Base-by-base conservation (phyloP, 352 stramenopile species). In the Phytopythium litorale region DNA sequence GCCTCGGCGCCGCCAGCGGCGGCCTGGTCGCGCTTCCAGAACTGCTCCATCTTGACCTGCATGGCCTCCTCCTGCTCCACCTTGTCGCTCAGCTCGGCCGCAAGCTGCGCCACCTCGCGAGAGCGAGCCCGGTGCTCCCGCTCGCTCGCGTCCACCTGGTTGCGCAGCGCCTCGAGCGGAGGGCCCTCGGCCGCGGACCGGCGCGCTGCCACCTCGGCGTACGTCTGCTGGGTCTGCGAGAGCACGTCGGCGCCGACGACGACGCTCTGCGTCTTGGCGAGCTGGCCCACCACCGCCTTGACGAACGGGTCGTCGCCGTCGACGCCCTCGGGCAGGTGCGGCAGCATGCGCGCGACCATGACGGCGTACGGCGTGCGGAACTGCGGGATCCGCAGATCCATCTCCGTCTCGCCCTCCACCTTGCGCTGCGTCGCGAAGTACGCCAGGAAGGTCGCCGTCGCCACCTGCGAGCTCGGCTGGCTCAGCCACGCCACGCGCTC, bases 341-440 rank as follows among this genome's bases (percentile, higher is more conserved):
- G 85, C 64, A 94, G 68, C 70, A 89, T 79, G 3, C 83, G 64
- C 4, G 85, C 85, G 30, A 92, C 80, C 81, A 94, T 89, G 32
- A 94, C 81, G 9, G 85, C 85, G 60, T 91, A 94, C 45, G 85
- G 85, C 0, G 81, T 83, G 19, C 74, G 78, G 68, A 92, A 94
- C 67, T 87, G 84, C 21, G 65, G 58, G 8, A 78, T 66, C n/a
- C 90, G 28, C 21, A 94, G 62, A 28, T 90, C 71, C 49, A 94
- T 81, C 48, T 92, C 82, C 2, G 86, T 25, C 53, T 89, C 83
- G 2, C 81, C 78, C 4, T 62, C 65, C n/a, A 77, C 62, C 35
- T 72, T 81, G 16, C 69, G 60, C 9, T 73, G 62, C 1, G 72
- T 62, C 1, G 70, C 75, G 60, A 94, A 94, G 58, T 90, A 91